Evolutionary conservation across 2,329 filamentous ascomycete genomes (phyloP).

Genomic region (Dactylellina parvicollis): DNA sequence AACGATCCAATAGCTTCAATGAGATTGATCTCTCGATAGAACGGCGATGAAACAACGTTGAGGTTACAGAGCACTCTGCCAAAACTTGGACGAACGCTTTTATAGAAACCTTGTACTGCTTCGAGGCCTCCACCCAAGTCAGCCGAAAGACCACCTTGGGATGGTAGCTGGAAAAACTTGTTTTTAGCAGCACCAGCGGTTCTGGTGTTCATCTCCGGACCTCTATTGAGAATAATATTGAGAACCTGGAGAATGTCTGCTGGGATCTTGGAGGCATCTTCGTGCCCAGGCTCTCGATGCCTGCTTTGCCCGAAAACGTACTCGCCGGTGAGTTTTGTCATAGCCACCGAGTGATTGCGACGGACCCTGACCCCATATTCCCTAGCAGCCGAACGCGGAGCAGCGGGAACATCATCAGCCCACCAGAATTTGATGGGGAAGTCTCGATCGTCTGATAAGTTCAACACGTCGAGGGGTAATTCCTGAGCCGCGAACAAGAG

Average conservation of each 20-base stretch:
- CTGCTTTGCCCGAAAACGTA: constrained; percentile 23
- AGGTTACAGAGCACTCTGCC: constrained; percentile 71
- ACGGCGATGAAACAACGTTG: constrained; percentile 71
- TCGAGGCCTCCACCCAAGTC: constrained; percentile 67
- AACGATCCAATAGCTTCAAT: constrained; percentile 60
- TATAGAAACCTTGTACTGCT: constrained; percentile 63
- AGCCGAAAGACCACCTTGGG: constrained; percentile 59
- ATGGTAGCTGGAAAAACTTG: constrained; percentile 63
- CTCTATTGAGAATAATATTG: constrained; percentile 32
- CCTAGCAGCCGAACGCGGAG: neutral
- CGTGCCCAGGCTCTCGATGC: constrained; percentile 14
- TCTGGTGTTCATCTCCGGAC: constrained; percentile 35
- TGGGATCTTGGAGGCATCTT: neutral
- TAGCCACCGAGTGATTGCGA: neutral
- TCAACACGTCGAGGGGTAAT: constrained; percentile 15
- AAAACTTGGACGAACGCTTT: constrained; percentile 68
- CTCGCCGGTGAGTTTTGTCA: constrained; percentile 13
- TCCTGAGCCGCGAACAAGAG: constrained; percentile 10
- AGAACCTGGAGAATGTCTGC: constrained; percentile 20
- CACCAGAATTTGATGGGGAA: constrained; percentile 35
- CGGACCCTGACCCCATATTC: constrained; percentile 19
- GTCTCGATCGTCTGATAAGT: neutral
- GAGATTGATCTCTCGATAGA: constrained; percentile 66
- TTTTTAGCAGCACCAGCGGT: constrained; percentile 67
- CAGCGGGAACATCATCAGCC: constrained; percentile 15